Percentiles rank a stretch among this genome's conserved stretches.
phyloP scores from a whole-genome alignment of 768 basidiomycete species.

The Xanthoconium purpureum region DNA sequence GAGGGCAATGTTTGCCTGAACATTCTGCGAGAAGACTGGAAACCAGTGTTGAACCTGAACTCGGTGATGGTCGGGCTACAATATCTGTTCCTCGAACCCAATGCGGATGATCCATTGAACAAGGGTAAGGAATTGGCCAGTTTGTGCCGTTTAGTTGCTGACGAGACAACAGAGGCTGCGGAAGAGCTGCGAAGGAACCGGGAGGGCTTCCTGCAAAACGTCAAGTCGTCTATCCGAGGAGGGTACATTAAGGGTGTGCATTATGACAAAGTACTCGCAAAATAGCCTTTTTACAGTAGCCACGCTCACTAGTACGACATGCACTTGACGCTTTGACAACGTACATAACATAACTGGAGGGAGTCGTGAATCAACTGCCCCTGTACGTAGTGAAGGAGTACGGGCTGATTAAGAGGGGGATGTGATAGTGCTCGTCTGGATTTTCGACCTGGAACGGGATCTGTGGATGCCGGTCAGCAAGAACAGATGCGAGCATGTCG shows the following conservation, averaged over 20 bases:
- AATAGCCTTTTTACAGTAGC: constrained; percentile 31
- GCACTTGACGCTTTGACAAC: constrained; percentile 2
- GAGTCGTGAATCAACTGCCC: constrained; percentile 56
- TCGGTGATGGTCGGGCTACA: constrained; percentile 98
- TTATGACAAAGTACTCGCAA: constrained; percentile 71
- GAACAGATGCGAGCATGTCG: not conserved
- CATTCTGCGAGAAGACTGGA: constrained; percentile 99
- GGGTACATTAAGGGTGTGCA: constrained; percentile 70
- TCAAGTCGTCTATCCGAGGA: constrained; percentile 85
- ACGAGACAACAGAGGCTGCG: constrained; percentile 73
- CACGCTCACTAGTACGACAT: not conserved
- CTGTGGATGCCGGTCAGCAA: constrained; percentile 37
- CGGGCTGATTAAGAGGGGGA: constrained; percentile 89
- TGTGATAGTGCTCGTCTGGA: constrained; percentile 82
- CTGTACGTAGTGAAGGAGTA: constrained; percentile 91
- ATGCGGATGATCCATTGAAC: constrained; percentile 97
- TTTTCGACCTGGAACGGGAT: constrained; percentile 74
- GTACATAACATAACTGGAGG: constrained; percentile 5
- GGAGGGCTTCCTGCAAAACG: constrained; percentile 79
- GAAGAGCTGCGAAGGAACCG: constrained; percentile 89
- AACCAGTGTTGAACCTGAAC: constrained; percentile 95
- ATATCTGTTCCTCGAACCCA: constrained; percentile 97
- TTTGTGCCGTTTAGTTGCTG: constrained; percentile 3
- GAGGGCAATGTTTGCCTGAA: constrained; percentile 99
- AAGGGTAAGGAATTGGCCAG: constrained; percentile 65